phyloP scores from a whole-genome alignment of 2,329 filamentous ascomycete genomes.

The Colletotrichum camelliae region DNA sequence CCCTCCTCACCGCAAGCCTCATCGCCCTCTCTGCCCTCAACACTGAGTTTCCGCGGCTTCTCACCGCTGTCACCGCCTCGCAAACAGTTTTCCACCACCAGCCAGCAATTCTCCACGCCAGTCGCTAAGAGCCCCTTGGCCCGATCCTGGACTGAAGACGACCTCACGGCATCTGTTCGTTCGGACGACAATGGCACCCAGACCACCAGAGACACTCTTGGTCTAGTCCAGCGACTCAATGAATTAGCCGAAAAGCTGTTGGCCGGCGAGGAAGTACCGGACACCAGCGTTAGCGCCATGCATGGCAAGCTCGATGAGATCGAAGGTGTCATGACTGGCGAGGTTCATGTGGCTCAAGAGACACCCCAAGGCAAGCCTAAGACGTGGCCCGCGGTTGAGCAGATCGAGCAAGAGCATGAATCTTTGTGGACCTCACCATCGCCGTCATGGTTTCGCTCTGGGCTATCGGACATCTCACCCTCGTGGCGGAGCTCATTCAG shows the following conservation, averaged over 20 bases:
- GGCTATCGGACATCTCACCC: slow-evolving; percentile 44
- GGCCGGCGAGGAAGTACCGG: slow-evolving; percentile 36
- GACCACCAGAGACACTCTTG: slow-evolving; percentile 46
- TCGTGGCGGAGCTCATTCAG: slow-evolving; percentile 30
- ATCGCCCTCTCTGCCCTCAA: slow-evolving; percentile 25
- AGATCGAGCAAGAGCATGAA: slow-evolving; percentile 16
- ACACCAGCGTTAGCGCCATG: slow-evolving; percentile 35
- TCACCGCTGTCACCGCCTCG: slow-evolving; percentile 35
- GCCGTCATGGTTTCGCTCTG: slow-evolving; percentile 41
- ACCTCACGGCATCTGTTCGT: slow-evolving; percentile 19
- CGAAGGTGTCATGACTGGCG: slow-evolving; percentile 31
- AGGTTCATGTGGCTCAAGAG: slow-evolving; percentile 1
- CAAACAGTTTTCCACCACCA: slow-evolving; percentile 30
- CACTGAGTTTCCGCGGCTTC: slow-evolving; percentile 33
- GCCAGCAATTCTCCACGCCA: slow-evolving; percentile 29
- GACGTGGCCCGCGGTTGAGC: slow-evolving; percentile 20
- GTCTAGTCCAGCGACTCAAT: slow-evolving; percentile 38
- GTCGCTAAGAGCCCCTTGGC: slow-evolving; percentile 21
- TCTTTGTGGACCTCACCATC: slow-evolving; percentile 39
- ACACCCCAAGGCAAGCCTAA: slow-evolving; percentile 20
- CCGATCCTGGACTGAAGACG: slow-evolving; percentile 21
- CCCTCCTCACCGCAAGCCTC: slow-evolving; percentile 25
- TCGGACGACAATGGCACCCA: slow-evolving; percentile 15
- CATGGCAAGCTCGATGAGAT: slow-evolving; percentile 41
- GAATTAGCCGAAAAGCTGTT: slow-evolving; percentile 44